phyloP scores from a whole-genome alignment of 2,329 filamentous ascomycete species.

The Aspergillus ibericus region DNA sequence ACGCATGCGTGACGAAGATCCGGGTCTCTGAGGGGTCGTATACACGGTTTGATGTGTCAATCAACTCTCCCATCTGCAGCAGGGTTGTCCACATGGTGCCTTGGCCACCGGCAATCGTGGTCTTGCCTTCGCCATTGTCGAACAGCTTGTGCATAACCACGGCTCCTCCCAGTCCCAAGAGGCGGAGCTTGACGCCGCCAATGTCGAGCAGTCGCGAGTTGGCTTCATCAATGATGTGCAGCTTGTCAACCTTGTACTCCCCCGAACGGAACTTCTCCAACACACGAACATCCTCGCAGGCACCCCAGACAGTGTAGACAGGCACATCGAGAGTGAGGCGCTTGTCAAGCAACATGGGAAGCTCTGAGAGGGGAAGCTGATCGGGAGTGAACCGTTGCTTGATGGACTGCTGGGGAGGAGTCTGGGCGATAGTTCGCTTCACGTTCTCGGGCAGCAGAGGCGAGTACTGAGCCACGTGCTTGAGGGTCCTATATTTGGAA shows the following conservation, averaged over 20 bases:
- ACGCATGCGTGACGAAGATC: constrained; percentile 94
- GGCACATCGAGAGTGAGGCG: constrained; percentile 90
- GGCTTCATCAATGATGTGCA: constrained; percentile 98
- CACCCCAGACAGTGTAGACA: constrained; percentile 98
- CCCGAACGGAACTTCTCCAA: constrained; percentile 95
- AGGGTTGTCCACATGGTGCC: constrained; percentile 99
- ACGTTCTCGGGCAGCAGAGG: constrained; percentile 80
- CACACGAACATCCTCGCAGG: constrained; percentile 96
- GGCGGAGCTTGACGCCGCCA: constrained; percentile 90
- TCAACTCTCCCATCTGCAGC: constrained; percentile 95
- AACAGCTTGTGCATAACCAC: constrained; percentile 99
- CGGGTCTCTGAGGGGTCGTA: constrained; percentile 98
- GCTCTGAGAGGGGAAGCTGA: constrained; percentile 87
- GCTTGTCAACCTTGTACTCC: constrained; percentile 96
- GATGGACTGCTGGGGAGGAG: constrained; percentile 67
- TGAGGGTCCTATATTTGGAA: constrained; percentile 69
- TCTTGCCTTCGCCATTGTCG: constrained; percentile 95
- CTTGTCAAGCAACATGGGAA: constrained; percentile 83
- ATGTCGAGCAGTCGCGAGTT: constrained; percentile 93
- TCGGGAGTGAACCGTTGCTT: constrained; percentile 80
- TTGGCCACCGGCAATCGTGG: constrained; percentile 95
- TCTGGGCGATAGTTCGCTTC: constrained; percentile 65
- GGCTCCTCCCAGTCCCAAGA: constrained; percentile 89
- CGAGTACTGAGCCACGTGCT: constrained; percentile 98
- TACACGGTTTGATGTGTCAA: constrained; percentile 96